Evolutionary conservation across 345 rosid species (phyloP), one percentile per base, ranked within the genome.

Genomic region (Moricandia moricandioides): DNA sequence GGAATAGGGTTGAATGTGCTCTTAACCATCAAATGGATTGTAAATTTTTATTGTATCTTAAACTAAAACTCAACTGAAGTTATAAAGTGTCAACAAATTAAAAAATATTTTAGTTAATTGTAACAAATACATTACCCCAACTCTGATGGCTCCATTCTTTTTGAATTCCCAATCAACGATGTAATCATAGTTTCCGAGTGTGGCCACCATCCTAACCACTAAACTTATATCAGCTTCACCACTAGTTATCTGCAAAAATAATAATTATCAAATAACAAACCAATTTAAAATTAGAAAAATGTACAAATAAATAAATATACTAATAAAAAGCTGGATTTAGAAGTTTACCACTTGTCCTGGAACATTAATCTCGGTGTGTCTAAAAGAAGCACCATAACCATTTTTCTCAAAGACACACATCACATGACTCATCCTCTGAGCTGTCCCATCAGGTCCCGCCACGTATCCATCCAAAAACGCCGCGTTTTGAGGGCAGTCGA

Each of bases 111-210:
- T 58, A 6, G 64, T 31, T 30, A 30, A 13, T 7, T 59, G 39
- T 33, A 33, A 14, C 9, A 57, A 13, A 60, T 7, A 62, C 45
- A n/a, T 62, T 81, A 87, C 96, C 74, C 89, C 90, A 63, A 87
- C 79, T 81, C 83, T 84, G 61, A 92, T 85, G 78, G 85, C 51
- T 58, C 96, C 97, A 72, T 78, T 79, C 65, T 80, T 83, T 80
- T 82, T 81, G 80, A 92, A 92, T 67, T 90, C 97, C 97, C 96
- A 92, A 67, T 87, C 89, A 10, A 92, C 80, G 1, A 89, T 76
- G 70, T 92, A 92, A 80, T 89, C 97, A 39, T 92, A 92, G 61
- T 92, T 92, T 57, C 96, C 96, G 0, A 88, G 85, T 3, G 90
- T 85, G 7, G 96, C 90, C 24, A 90, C 87, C 90, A 87, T 89